phyloP scores from a whole-genome alignment of 805 yeast species.

The Candida adriatica region DNA sequence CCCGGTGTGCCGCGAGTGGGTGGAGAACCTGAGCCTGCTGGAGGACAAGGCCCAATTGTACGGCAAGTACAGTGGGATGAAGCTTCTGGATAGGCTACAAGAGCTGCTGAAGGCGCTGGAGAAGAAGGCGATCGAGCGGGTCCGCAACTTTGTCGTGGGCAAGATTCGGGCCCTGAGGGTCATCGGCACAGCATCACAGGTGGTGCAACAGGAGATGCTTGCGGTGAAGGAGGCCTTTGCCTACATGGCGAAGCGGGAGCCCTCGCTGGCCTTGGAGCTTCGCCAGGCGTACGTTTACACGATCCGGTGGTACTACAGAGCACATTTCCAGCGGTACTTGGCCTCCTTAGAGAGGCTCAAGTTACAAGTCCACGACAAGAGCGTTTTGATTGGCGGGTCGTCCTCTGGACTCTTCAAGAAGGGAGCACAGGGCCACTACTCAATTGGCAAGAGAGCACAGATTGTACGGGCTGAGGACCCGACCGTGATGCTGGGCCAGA shows the following conservation, averaged over 20 bases:
- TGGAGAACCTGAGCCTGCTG: conserved; percentile 52
- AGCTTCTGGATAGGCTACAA: conserved; percentile 17
- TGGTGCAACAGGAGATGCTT: conserved; percentile 60
- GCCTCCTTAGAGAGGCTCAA: conserved; percentile 63
- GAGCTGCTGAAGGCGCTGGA: conserved; percentile 44
- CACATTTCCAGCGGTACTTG: conserved; percentile 70
- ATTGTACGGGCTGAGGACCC: conserved; percentile 48
- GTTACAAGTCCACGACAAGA: conserved; percentile 43
- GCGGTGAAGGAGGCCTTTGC: conserved; percentile 53
- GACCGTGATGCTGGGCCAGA: conserved; percentile 71
- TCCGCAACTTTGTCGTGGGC: conserved; percentile 58
- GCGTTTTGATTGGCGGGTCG: conserved; percentile 44
- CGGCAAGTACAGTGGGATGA: conserved; percentile 29
- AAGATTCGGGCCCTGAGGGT: conserved; percentile 62
- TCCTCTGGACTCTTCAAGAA: conserved; percentile 13
- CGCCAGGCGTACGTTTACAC: conserved; percentile 78
- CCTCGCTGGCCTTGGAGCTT: conserved; percentile 63
- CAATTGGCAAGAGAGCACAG: conserved; percentile 43
- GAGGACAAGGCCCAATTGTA: conserved; percentile 54
- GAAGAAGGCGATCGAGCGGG: conserved; percentile 63
- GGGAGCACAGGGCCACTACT: conserved; percentile 16
- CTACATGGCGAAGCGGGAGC: conserved; percentile 49
- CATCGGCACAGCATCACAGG: conserved; percentile 64
- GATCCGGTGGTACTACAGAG: conserved; percentile 88
- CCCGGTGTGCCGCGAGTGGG: conserved; percentile 55